Evolutionary conservation across 2,329 filamentous ascomycete species (phyloP), one percentile per base, ranked within the genome.

Genomic region (Ophiosphaerella korrae): DNA sequence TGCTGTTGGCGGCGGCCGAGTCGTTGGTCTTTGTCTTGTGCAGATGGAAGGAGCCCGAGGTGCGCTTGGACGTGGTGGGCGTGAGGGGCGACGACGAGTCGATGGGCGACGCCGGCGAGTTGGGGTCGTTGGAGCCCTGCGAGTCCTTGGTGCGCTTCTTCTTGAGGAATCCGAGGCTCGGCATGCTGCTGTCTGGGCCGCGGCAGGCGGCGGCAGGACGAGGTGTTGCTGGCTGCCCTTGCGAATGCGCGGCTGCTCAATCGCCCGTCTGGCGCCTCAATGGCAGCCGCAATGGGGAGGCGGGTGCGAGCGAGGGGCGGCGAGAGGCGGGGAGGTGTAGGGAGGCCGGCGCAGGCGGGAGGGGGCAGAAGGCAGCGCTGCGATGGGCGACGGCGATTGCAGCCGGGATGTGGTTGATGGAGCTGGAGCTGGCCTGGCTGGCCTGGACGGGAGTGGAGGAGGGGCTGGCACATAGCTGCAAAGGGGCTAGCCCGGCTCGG

Each of bases 111-210:
- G 82, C 83, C 74, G 90, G 86, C 73, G 84, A 82, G 73, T 87
- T 84, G 72, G 82, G 75, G 74, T 86, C 82, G 71, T 79, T 82
- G 73, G 75, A 76, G 59, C 80, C 78, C 64, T 78, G 75, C 67
- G 86, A 89, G 81, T 97, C 92, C 85, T 92, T 95, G 79, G 92
- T 96, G 85, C 92, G 88, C 84, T 96, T 96, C 85, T 96, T 97
- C 85, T 97, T 97, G 74, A 97, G 86, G 74, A 97, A 92, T 77
- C 91, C 91, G 82, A 97, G 85, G 77, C 85, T 90, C 87, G 92
- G 94, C 94, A 99, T 97, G 68, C 65, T 60, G 69, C 70, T 67
- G 55, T 62, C 51, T 2, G 18, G 18, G 18, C 11, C 5, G 13
- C 55, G 51, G 50, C 49, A 51, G 58, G 18, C 18, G 18, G 5